These are phyloP conservation scores for Hypomontagnella monticulosa DNA, from an alignment of 495 filamentous ascomycete genomes.

Conservation along the genomic window DNA sequence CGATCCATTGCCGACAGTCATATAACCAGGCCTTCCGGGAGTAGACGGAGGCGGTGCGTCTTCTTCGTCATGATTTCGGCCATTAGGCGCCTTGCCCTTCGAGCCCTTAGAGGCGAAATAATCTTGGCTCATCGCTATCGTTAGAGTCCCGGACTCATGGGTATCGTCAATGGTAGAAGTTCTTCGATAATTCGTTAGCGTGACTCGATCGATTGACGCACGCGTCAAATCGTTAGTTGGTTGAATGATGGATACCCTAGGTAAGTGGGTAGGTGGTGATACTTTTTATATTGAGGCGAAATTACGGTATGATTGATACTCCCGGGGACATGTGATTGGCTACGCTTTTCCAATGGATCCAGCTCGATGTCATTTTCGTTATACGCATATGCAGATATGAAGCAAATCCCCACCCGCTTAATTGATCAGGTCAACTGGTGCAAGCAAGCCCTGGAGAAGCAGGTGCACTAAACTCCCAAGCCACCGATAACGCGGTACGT, in stretches of 20 bases:
- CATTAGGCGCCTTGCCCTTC: constrained; percentile 47
- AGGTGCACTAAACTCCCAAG: too few relatives aligned
- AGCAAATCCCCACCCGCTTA: background rate
- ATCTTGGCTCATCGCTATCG: constrained; percentile 76
- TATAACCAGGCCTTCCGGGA: constrained; percentile 68
- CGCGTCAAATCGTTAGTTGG: constrained; percentile 1
- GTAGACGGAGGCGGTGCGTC: constrained; percentile 36
- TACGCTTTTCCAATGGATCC: background rate
- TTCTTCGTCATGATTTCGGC: constrained; percentile 29
- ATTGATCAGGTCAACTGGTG: too few relatives aligned
- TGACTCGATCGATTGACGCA: background rate
- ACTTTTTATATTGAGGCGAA: constrained; percentile 32
- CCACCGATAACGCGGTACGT: constrained; percentile 1
- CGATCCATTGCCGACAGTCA: constrained; percentile 87
- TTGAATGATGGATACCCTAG: constrained; percentile 5
- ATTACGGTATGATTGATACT: constrained; percentile 22
- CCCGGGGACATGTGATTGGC: constrained; percentile 21
- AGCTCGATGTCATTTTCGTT: background rate
- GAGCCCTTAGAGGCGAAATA: constrained; percentile 60
- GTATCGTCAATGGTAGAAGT: background rate
- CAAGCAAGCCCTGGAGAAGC: too few relatives aligned
- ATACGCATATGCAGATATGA: too few relatives aligned
- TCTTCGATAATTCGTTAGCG: background rate
- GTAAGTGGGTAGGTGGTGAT: constrained; percentile 25
- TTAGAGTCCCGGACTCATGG: constrained; percentile 27